Evolutionary conservation across 306 rosid species (phyloP), one percentile per base, ranked within the genome.

Genomic region (Prunus mira): DNA sequence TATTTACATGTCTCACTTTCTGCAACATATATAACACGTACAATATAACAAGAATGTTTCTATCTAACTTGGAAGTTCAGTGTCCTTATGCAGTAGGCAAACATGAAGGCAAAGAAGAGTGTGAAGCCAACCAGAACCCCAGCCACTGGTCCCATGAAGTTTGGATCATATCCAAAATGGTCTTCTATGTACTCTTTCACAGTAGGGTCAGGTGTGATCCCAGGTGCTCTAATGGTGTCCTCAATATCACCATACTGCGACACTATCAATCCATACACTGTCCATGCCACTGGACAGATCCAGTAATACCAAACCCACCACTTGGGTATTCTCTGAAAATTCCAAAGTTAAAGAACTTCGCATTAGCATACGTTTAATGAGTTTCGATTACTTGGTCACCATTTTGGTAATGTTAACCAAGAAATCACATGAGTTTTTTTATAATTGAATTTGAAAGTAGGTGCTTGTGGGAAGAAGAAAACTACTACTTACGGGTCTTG

Each of bases 291-390:
- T 0, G 99, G 99, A 69, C 97, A 92, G 12, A 89, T 79, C 97
- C 97, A 95, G 49, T 95, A 95, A 25, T 95, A 95, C 99, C 99
- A 95, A 7, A 92, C 45, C 99, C 99, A 95, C 99, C 97, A 95
- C 76, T 85, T 85, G 5, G 99, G 99, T 80, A 95, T 95, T 87
- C 69, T 95, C 99, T 95, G 99, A 80, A 90, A 82, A 14, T 76
- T 73, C 43, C 69, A 74, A 47, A 67, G 75, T 28, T 19, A 32
- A 58, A 67, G 10, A 8, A 24, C 3, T 20, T 45, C 12, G 22
- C 34, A 57, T 73, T 64, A 73, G 1, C 32, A 56, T 12, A 56
- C 7, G 24, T 17, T 62, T 60, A 25, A 60, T 3, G 13, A 30
- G 14, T 65, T 15, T 34, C 9, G 22, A 38, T 65, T 20, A 3